Evolutionary conservation across 2,329 filamentous ascomycete genomes (phyloP), one percentile per base, ranked within the genome.

Genomic region (Aspergillus brasiliensis): DNA sequence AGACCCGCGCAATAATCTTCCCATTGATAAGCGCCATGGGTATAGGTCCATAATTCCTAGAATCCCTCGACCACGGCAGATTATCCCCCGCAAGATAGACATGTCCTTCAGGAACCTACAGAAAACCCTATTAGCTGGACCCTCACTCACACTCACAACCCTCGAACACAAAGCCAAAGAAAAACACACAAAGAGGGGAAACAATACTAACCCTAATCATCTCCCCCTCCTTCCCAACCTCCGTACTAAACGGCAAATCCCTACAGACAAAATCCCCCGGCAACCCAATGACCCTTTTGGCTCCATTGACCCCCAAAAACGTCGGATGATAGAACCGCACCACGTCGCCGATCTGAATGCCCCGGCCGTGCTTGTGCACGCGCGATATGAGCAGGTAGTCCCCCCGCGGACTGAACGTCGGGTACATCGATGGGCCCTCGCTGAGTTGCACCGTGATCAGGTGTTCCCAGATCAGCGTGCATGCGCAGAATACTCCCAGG

Each of bases 1-100:
- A 77, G 25, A 75, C 69, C 51, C 73, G 68, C 60, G 84, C 89
- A 40, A 94, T 78, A 2, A 95, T 88, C 74, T 96, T 98, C 49
- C 92, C 92, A 68, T 84, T 88, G 47, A 99, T 85, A 64, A 99
- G 79, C 1, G 86, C 94, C 71, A 99, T 79, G 0, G 95, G 95
- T 27, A 99, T 74, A 0, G 95, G 92, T 0, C 95, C 95, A 78
- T 90, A 97, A 42, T 88, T 82, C 62, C 95, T 87, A 46, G 92
- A 97, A 79, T 99, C 95, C 65, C 91, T 82, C 23, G 92, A 97
- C 69, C 86, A 89, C 3, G 86, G 83, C 62, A 97, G 72, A 75
- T 98, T 98, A 76, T 99, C 95, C 2, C 95, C 95, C 2, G 88
- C 86, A 6, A 97, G 81, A 86, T 92, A 98, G 70, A 92, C 96